Base-by-base conservation (phyloP, 805 yeast species). In the Metschnikowia lachancei region DNA sequence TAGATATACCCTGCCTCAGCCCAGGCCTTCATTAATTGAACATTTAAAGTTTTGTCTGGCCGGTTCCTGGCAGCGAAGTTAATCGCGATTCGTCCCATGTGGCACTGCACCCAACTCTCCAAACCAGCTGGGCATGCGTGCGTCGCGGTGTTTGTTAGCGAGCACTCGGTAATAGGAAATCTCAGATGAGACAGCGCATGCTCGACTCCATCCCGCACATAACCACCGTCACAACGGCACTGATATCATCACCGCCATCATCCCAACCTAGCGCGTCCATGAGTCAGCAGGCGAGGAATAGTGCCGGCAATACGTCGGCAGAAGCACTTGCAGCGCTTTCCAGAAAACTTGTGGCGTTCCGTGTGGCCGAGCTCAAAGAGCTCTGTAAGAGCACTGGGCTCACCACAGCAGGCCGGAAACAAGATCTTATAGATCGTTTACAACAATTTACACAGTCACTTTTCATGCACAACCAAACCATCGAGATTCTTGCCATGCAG, bases 351-450 rank as follows among this genome's bases (percentile, higher is more conserved):
- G 14, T 9, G 17, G 16, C 9, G 24, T 22, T 45, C 18, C 39
- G 40, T 53, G 80, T 82, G 1, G 63, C 74, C 0, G 78, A 77
- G 45, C 67, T 83, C 45, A 82, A 82, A 60, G 72, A 66, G 16
- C 57, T 83, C 1, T 76, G 83, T 30, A 69, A 78, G 36, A 57
- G 80, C 1, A 57, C 82, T 14, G 75, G 76, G 2, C 62, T 83
- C 16, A 63, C 79, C 2, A 55, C 68, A 9, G 57, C 74, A 5
- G 95, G 94, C 1, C 67, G 81, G 32, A 88, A 87, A 62, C 74
- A 75, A 17, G 84, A 78, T 29, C 63, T 87, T 12, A 75, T 75
- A 43, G 81, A 78, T 30, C 69, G 89, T 29, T 62, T 87, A 6
- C 59, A 66, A 41, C 66, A 64, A n/a, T 76, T 68, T 53, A 53